phyloP scores from a whole-genome alignment of 1,139 yeast genomes.

The Diutina sp. region DNA sequence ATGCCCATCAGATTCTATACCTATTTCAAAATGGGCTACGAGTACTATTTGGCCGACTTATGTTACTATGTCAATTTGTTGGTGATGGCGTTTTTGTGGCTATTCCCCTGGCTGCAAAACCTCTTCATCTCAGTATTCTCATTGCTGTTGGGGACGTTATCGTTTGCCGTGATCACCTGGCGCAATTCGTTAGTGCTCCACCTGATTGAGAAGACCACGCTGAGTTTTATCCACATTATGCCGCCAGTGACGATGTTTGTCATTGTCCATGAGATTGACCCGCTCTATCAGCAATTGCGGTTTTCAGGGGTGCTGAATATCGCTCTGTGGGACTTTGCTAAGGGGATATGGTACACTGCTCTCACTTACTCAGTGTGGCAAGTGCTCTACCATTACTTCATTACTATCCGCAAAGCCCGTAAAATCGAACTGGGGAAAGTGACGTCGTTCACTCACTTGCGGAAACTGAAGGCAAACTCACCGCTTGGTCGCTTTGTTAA shows the following conservation, averaged over 20 bases:
- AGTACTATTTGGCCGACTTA: conserved; percentile 83
- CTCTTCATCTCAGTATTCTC: conserved; percentile 78
- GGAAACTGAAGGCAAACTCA: conserved; percentile 55
- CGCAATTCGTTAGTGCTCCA: conserved; percentile 86
- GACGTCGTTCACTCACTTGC: conserved; percentile 78
- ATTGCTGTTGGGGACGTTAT: conserved; percentile 74
- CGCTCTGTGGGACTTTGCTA: conserved; percentile 55
- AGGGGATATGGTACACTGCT: conserved; percentile 70
- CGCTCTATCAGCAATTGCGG: conserved; percentile 37
- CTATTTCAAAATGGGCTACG: conserved; percentile 67
- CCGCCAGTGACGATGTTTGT: conserved; percentile 88
- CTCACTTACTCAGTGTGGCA: conserved; percentile 92
- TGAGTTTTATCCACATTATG: conserved; percentile 79
- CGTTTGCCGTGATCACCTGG: conserved; percentile 96
- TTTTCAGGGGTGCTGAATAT: conserved; percentile 73
- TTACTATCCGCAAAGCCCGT: conserved; percentile 66
- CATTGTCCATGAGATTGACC: conserved; percentile 66
- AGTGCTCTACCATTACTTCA: conserved; percentile 76
- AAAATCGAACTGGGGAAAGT: conserved; percentile 78
- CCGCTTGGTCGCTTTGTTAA: conserved; percentile 71
- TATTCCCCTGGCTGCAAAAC: conserved; percentile 58
- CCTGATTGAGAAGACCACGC: conserved; percentile 86
- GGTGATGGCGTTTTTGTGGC: conserved; percentile 66
- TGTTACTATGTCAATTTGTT: conserved; percentile 83
- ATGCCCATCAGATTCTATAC: conserved; percentile 83